Evolutionary conservation across 2,329 filamentous ascomycete genomes (phyloP), one percentile per base, ranked within the genome.

Genomic region (Arthrobotrys conoides): DNA sequence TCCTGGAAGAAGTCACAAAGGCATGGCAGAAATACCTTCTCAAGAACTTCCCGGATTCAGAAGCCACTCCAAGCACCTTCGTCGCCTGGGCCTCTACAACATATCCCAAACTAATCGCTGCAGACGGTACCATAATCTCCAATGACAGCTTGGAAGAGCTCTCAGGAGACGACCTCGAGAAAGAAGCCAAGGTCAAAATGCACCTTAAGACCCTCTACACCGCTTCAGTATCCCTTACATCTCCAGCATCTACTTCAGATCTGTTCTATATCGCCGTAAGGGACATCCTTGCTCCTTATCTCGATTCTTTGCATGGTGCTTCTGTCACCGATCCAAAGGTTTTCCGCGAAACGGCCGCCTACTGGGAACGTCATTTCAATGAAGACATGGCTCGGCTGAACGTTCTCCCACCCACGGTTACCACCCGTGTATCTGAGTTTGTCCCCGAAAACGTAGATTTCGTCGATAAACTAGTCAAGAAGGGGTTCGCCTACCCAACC

Each of bases 401-500:
- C 82, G 93, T 97, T 10, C 87, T 95, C 46, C 88, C 91, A 22
- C 94, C 95, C 0, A 92, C 96, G 82, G 89, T 92, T 38, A 86
- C 97, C 27, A 97, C 94, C 0, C 88, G 94, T 71, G 95, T 97
- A n/a, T 97, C 94, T 0, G 93, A 97, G 82, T 97, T 96, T 82
- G 92, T 95, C 3, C 90, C 91, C 0, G 91, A 97, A 83, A 97
- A 98, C 82, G 93, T 92, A 55, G 86, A 88, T 9, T 97, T 97
- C 80, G 93, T 97, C 0, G 89, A 95, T 82, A 90, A 89, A 80
- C 93, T 97, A 71, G 90, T 96, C 22, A 86, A 91, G 65, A 97
- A 97, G 83, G 92, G 92, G 0, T 97, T 94, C 81, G 95, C 91
- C 0, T 98, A 98, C 83, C 86, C 85, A 38, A 89, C 89, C 0